Conservation (phyloP, 2,329 filamentous ascomycete species). For the Talaromyces sp. region DNA sequence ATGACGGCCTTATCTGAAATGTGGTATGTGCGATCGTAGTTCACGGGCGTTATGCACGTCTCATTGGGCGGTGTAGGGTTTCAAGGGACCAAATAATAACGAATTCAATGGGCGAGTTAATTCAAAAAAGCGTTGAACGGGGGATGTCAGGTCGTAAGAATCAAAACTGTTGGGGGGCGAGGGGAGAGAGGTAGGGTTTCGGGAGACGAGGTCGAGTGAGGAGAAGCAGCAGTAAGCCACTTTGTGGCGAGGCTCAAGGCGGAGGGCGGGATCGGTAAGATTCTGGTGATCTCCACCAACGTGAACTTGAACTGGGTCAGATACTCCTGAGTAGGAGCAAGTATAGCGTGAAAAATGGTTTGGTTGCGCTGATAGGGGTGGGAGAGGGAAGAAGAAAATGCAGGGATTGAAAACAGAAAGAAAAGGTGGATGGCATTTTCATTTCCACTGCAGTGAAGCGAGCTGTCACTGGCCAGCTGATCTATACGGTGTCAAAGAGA, state of each 20-base stretch:
- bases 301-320: too few relatives aligned
- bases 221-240: slow-evolving; percentile 28
- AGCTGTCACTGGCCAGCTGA: background rate
- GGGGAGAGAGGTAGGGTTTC: background rate
- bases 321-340: background rate
- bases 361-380: background rate
- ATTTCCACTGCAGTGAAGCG: too few relatives aligned
- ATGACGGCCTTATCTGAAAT: slow-evolving; percentile 34
- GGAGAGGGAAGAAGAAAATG: background rate
- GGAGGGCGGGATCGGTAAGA: slow-evolving; percentile 25
- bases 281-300: slow-evolving; percentile 3
- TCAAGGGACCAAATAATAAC: background rate
- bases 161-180: background rate
- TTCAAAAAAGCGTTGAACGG: background rate
- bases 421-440: background rate
- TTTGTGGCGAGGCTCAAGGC: slow-evolving; percentile 29
- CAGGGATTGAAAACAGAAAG: background rate
- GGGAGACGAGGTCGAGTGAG: slow-evolving; percentile 22
- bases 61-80: slow-evolving; percentile 30
- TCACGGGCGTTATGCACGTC: slow-evolving; percentile 27
- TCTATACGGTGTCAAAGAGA: too few relatives aligned
- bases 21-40: slow-evolving; percentile 28
- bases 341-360: background rate
- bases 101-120: slow-evolving; percentile 2
- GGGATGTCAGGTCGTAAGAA: background rate